Percentiles rank a stretch among this genome's conserved stretches.
Evolutionary conservation across 129 eudicot genomes (phyloP).

Genomic region (Scalesia atractyloides): DNA sequence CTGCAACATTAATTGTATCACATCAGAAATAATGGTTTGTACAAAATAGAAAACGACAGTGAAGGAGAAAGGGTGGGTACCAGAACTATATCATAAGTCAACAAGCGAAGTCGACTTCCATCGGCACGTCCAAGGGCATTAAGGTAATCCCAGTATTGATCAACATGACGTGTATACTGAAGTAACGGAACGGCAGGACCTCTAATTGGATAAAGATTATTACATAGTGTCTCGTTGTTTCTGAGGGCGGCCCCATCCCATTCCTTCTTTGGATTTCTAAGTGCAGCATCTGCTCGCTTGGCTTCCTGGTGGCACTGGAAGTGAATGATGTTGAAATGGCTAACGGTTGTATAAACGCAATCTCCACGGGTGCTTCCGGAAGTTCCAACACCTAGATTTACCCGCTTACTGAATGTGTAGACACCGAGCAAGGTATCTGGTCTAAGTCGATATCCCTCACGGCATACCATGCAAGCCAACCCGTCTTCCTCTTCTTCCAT

Average conservation of each 20-base stretch:
- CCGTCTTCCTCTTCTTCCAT: constrained; percentile 99
- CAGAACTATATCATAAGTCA: constrained; percentile 96
- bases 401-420: constrained; percentile 93
- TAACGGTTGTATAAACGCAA: constrained; percentile 91
- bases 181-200: constrained; percentile 79
- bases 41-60: not conserved
- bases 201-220: constrained; percentile 79
- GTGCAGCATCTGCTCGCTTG: constrained; percentile 94
- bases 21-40: not conserved
- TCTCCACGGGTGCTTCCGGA: constrained; percentile 93
- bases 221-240: constrained; percentile 93
- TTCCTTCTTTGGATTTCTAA: constrained; percentile 85
- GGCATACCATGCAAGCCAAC: constrained; percentile 97
- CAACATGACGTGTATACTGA: constrained; percentile 85
- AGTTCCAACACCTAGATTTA: constrained; percentile 82
- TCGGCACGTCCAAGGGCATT: constrained; percentile 97
- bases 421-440: constrained; percentile 87
- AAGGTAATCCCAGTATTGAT: constrained; percentile 96
- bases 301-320: constrained; percentile 99
- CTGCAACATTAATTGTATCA: constrained; percentile 37
- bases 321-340: constrained; percentile 96
- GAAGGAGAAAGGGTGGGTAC: constrained; percentile 36
- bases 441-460: constrained; percentile 89
- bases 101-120: constrained; percentile 86
- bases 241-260: constrained; percentile 99